phyloP scores from a whole-genome alignment of 352 stramenopile genomes.

The Pythium volutum region DNA sequence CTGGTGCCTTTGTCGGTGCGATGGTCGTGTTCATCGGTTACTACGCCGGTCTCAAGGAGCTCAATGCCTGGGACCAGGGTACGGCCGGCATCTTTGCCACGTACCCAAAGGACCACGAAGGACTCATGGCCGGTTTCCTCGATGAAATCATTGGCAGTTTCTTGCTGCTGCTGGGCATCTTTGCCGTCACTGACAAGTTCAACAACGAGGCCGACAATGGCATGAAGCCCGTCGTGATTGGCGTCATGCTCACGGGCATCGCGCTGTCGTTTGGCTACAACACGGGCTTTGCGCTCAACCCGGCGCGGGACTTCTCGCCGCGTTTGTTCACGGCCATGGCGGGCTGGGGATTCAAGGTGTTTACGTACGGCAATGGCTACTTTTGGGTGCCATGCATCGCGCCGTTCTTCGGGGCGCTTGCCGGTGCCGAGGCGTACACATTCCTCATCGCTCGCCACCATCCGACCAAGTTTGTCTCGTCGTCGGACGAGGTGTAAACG shows the following conservation, averaged over 20 bases:
- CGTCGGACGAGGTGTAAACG: conserved; percentile 28
- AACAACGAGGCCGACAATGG: conserved; percentile 68
- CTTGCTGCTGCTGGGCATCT: conserved; percentile 63
- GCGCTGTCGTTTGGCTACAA: conserved; percentile 79
- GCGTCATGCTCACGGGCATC: conserved; percentile 69
- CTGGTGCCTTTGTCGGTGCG: conserved; percentile 59
- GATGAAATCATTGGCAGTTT: conserved; percentile 62
- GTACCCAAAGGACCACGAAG: conserved; percentile 67
- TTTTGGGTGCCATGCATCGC: conserved; percentile 77
- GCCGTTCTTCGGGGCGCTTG: conserved; percentile 59
- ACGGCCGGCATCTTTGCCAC: conserved; percentile 73
- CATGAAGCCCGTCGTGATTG: conserved; percentile 69
- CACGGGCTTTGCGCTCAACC: conserved; percentile 76
- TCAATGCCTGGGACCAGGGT: conserved; percentile 57
- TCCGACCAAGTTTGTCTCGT: conserved; percentile 44
- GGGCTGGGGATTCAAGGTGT: conserved; percentile 66
- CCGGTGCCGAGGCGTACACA: conserved; percentile 64
- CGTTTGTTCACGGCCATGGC: conserved; percentile 60
- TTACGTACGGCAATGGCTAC: conserved; percentile 64
- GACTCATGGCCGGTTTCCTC: conserved; percentile 52
- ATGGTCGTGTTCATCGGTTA: conserved; percentile 67
- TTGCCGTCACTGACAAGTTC: conserved; percentile 64
- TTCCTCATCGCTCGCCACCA: conserved; percentile 64
- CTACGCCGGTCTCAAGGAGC: conserved; percentile 48
- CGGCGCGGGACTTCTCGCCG: conserved; percentile 62